Conservation (phyloP, 495 filamentous ascomycete species). For the Aspergillus steynii region DNA sequence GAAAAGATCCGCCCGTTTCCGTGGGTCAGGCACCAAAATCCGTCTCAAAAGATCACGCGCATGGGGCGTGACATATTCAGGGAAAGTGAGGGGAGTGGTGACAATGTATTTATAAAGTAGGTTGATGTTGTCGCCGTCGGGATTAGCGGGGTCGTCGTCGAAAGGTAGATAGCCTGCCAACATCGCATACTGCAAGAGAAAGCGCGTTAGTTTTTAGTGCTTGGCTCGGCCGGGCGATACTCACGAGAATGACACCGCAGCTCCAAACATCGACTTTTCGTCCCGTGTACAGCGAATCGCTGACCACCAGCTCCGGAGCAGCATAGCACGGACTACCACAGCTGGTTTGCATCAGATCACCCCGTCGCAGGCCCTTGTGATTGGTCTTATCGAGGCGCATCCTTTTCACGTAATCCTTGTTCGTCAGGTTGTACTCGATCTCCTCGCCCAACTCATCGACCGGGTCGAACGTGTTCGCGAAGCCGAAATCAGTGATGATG, state of each 20-base stretch:
- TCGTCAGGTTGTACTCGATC: slow-evolving; percentile 81
- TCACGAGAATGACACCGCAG: slow-evolving; percentile 96
- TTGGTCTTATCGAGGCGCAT: slow-evolving; percentile 76
- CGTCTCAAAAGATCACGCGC: slow-evolving; percentile 88
- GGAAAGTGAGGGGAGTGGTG: slow-evolving; percentile 94
- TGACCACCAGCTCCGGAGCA: slow-evolving; percentile 95
- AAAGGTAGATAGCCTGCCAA: slow-evolving; percentile 98
- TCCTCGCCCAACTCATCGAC: slow-evolving; percentile 85
- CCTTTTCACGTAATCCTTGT: slow-evolving; percentile 80
- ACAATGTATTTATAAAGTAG: slow-evolving; percentile 99
- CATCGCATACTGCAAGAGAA: slow-evolving; percentile 83
- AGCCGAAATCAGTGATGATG: slow-evolving; percentile 99
- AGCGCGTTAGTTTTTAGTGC: slow-evolving; percentile 3
- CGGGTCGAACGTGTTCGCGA: slow-evolving; percentile 96
- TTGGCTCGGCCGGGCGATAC: slow-evolving; percentile 32
- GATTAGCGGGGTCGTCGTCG: slow-evolving; percentile 97
- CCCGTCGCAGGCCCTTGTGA: slow-evolving; percentile 79
- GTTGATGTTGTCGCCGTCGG: slow-evolving; percentile 99
- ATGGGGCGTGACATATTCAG: slow-evolving; percentile 98
- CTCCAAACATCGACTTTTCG: slow-evolving; percentile 99
- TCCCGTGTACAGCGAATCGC: slow-evolving; percentile 95
- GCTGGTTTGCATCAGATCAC: slow-evolving; percentile 59
- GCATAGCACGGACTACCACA: slow-evolving; percentile 80
- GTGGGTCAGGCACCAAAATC: slow-evolving; percentile 94
- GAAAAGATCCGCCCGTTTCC: slow-evolving; percentile 93